Base-by-base conservation (phyloP, 2,329 filamentous ascomycete species). In the Xylaria sp. region DNA sequence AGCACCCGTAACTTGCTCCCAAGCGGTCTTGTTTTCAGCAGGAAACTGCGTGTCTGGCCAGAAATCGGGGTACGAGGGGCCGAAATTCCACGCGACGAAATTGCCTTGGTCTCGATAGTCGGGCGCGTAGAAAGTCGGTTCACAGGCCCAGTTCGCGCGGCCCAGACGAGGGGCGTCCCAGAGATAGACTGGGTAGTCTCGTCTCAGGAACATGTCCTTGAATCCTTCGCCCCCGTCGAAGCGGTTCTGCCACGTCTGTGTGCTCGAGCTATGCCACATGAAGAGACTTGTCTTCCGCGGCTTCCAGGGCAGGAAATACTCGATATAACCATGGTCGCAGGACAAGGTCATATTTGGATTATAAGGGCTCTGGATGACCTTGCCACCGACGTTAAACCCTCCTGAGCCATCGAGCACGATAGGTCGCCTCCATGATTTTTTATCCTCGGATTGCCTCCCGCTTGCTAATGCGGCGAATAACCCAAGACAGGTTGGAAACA, bases 271-370 rank as follows among this genome's bases (percentile, higher is more conserved):
- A 68, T 81, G 79, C 79, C 79, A 81, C 77, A 80, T 78, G 18
- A 80, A 75, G 25, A 81, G 65, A 62, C 76, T 77, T 18, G 78
- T 79, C 57, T 72, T 72, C 30, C 79, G 76, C 7, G 75, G 76
- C 10, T 60, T 70, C 74, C 74, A 78, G 1, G 79, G 79, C 30
- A 77, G 73, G 67, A 81, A 81, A 66, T 80, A 80, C 70, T 80
- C 79, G 70, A 80, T 75, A 64, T 80, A 81, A 28, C 79, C 79
- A 68, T 80, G 78, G 53, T 81, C 79, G 70, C 79, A 81, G 1
- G 77, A 77, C 6, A 80, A 75, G 0, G 78, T 80, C 65, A 66
- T 61, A 52, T 74, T 77, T 1, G 76, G 73, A 58, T 73, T 75
- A 4, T 45, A 45, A 2, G 78, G 76, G 45, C 75, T 77, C 20